Evolutionary conservation across 805 yeast genomes (phyloP).

Genomic region (Candida rishiriensis): DNA sequence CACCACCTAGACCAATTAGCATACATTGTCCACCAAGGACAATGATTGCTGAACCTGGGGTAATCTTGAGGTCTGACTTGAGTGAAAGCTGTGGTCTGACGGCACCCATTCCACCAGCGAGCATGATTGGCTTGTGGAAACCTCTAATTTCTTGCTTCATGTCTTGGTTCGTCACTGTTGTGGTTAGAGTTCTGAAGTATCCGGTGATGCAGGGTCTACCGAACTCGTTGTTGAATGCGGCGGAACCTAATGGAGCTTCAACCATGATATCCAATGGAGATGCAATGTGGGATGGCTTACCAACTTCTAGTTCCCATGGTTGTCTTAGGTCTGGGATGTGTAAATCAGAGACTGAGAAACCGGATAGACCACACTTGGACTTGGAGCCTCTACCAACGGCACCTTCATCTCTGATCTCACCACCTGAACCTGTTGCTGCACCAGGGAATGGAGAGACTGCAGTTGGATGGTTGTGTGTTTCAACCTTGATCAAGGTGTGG

Average conservation of each 20-base stretch:
- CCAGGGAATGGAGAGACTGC: conserved; percentile 99
- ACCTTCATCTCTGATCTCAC: conserved; percentile 99
- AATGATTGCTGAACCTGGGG: conserved; percentile 87
- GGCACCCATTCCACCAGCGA: conserved; percentile 99
- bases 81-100: conserved; percentile 90
- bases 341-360: conserved; percentile 88
- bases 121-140: conserved; percentile 97
- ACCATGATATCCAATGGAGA: conserved; percentile 91
- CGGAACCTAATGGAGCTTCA: conserved; percentile 96
- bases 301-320: conserved; percentile 94
- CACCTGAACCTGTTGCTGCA: conserved; percentile 99
- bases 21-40: conserved; percentile 97
- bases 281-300: conserved; percentile 91
- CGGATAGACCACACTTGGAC: conserved; percentile 93
- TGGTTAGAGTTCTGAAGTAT: conserved; percentile 91
- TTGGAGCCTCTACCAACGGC: conserved; percentile 99
- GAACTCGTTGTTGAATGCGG: conserved; percentile 97
- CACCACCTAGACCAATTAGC: conserved; percentile 99
- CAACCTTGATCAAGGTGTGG: conserved; percentile 90
- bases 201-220: conserved; percentile 98
- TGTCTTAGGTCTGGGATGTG: conserved; percentile 78
- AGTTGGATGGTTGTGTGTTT: conserved; percentile 98
- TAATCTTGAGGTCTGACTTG: conserved; percentile 72
- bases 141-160: conserved; percentile 81
- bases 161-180: conserved; percentile 58